Evolutionary conservation across 768 basidiomycete species (phyloP), one percentile per base, ranked within the genome.

Genomic region (Leucosporidium creatinivorum): DNA sequence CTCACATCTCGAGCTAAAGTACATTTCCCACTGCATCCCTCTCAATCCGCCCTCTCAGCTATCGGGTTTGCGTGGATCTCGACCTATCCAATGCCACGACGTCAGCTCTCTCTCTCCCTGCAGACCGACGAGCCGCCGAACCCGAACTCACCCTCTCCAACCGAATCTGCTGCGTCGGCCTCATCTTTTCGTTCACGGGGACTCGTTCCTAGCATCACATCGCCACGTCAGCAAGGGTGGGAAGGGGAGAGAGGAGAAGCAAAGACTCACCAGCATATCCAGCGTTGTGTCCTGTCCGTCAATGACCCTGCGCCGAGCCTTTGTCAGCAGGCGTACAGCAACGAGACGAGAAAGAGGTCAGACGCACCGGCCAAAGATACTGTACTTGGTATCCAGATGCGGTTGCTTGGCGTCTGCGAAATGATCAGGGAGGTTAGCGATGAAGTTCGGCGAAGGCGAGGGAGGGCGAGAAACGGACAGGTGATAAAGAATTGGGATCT

Each of bases 41-140:
- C 39, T 44, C 39, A 44, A 44, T 44, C 39, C 39, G 39, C 39
- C 58, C 58, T 39, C 44, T 96, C 91, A 39, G 94, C 94, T 68
- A 97, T 86, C 21, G 94, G 94, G 77, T 98, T 98, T 30, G 93
- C 88, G 77, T 98, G 94, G 31, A 97, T 89, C 21, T 89, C 80
- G 49, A 81, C 74, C 80, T 81, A 58, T 18, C n/a, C 19, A 31
- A 19, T 31, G 31, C 44, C 47, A 30, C 7, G n/a, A 23, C 4
- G 51, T 33, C 26, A 47, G n/a, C 19, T 9, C 18, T 26, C 30
- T 25, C n/a, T 31, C 7, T n/a, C 18, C 10, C 49, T 28, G 4
- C 19, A 33, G 44, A 33, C 30, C 21, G 36, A 50, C 36, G 50
- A 52, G 70, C n/a, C 68, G 54, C 69, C 48, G 51, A 31, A 49